These are phyloP conservation scores for Ophiostoma australiae DNA, from an alignment of 2,329 filamentous ascomycete genomes.

Conservation along the genomic window DNA sequence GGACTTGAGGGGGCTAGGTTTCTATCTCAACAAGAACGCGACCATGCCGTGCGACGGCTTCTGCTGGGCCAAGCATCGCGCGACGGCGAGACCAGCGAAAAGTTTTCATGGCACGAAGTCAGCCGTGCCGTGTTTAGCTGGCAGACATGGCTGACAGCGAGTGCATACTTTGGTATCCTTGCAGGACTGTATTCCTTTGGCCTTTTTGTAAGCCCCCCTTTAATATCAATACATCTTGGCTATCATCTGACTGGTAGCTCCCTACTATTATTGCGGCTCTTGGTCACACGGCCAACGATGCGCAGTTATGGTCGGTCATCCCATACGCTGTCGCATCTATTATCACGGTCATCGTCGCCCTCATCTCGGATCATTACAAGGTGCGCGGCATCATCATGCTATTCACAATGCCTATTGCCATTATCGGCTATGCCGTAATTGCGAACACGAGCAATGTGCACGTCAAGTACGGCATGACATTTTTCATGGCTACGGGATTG, in stretches of 20 bases:
- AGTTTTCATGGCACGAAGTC: slow-evolving; percentile 58
- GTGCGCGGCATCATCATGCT: slow-evolving; percentile 60
- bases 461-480: slow-evolving; percentile 61
- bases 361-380: slow-evolving; percentile 56
- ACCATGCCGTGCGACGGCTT: slow-evolving; percentile 42
- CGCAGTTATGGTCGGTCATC: slow-evolving; percentile 60
- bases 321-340: slow-evolving; percentile 58
- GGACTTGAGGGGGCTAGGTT: slow-evolving; percentile 50
- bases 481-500: slow-evolving; percentile 61
- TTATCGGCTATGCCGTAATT: slow-evolving; percentile 61
- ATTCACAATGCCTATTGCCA: slow-evolving; percentile 57
- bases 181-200: slow-evolving; percentile 59
- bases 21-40: slow-evolving; percentile 48
- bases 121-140: slow-evolving; percentile 54
- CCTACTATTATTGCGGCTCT: slow-evolving; percentile 61
- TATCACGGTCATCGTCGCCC: slow-evolving; percentile 50
- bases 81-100: slow-evolving; percentile 36
- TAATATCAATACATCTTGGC: not conserved
- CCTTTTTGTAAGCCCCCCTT: slow-evolving; percentile 46
- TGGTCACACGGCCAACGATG: slow-evolving; percentile 49
- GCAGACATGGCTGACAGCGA: slow-evolving; percentile 59
- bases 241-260: slow-evolving; percentile 37
- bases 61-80: slow-evolving; percentile 30
- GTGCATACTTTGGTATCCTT: slow-evolving; percentile 56
- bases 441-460: slow-evolving; percentile 49